Conservation (phyloP, 2,329 filamentous ascomycete species). For the Penicillium hordei region DNA sequence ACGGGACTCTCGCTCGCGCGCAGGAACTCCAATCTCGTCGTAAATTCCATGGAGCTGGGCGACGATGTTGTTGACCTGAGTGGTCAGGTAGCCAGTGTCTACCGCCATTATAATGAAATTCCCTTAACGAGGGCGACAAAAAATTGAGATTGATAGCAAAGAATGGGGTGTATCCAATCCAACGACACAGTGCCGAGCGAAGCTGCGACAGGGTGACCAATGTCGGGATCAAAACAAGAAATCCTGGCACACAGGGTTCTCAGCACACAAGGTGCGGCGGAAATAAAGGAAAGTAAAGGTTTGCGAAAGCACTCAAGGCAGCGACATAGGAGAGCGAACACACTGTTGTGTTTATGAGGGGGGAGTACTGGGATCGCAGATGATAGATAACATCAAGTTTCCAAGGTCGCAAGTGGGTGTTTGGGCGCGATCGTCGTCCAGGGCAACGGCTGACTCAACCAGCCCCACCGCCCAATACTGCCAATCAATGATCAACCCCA, state of each 20-base stretch:
- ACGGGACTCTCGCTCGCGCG: slow-evolving; percentile 84
- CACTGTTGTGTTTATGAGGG: slow-evolving; percentile 27
- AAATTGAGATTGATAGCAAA: slow-evolving; percentile 9
- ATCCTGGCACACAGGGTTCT: slow-evolving; percentile 18
- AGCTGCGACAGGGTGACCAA: slow-evolving; percentile 17
- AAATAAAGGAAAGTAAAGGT: slow-evolving; percentile 21
- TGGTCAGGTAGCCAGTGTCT: slow-evolving; percentile 88
- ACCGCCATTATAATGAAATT: slow-evolving; percentile 52
- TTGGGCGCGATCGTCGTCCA: slow-evolving; percentile 31
- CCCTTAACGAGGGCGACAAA: slow-evolving; percentile 14
- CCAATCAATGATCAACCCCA: slow-evolving; percentile 22
- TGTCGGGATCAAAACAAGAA: slow-evolving; percentile 19
- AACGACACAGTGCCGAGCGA: slow-evolving; percentile 17
- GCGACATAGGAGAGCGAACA: slow-evolving; percentile 19
- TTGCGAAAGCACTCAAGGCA: slow-evolving; percentile 16
- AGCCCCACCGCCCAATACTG: slow-evolving; percentile 33
- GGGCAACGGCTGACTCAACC: slow-evolving; percentile 39
- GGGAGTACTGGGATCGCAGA: slow-evolving; percentile 20
- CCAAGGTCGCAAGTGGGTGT: slow-evolving; percentile 27
- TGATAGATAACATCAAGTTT: slow-evolving; percentile 27
- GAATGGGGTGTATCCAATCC: slow-evolving; percentile 17
- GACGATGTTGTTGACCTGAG: slow-evolving; percentile 94
- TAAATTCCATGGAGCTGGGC: slow-evolving; percentile 90
- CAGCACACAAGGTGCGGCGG: slow-evolving; percentile 20
- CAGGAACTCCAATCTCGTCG: slow-evolving; percentile 94